Conservation (phyloP, 805 yeast genomes). For the Sugiyamaella qingdaonensis region DNA sequence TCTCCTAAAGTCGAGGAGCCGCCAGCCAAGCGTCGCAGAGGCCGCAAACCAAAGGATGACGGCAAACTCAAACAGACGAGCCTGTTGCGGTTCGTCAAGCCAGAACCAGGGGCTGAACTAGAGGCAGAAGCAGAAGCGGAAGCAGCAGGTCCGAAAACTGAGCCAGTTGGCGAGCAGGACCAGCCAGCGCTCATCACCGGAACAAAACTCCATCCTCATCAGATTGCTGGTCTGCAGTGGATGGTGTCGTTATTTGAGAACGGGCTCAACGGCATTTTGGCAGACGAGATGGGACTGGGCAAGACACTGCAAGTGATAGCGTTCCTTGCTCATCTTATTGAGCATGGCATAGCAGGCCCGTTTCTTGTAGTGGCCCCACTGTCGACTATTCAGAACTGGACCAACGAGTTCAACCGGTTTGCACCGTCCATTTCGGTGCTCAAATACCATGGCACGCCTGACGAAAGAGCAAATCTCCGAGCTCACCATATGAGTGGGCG, state of each 20-base stretch:
- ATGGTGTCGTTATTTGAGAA: constrained; percentile 81
- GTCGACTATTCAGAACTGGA: constrained; percentile 92
- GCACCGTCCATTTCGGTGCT: constrained; percentile 96
- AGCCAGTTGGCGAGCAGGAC: constrained; percentile 9
- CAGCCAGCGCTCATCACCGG: constrained; percentile 56
- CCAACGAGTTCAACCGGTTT: constrained; percentile 93
- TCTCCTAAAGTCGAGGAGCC: constrained; percentile 4
- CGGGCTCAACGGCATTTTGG: constrained; percentile 91
- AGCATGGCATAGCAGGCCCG: constrained; percentile 96
- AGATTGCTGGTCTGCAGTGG: constrained; percentile 90
- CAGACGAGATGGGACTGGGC: constrained; percentile 97
- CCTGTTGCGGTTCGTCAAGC: constrained; percentile 14
- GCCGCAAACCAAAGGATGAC: constrained; percentile 9
- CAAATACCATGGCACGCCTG: constrained; percentile 98
- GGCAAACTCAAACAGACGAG: constrained; percentile 4
- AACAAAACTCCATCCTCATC: constrained; percentile 73
- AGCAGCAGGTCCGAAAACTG: background rate
- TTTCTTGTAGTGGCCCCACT: constrained; percentile 97
- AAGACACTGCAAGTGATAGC: constrained; percentile 91
- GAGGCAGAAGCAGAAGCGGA: background rate
- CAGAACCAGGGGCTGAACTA: constrained; percentile 1
- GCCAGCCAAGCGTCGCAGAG: constrained; percentile 2
- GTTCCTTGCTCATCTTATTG: constrained; percentile 79
- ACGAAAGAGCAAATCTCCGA: constrained; percentile 97
- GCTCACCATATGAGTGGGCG: constrained; percentile 93